Percentiles rank a stretch among this genome's conserved stretches.
Conservation (phyloP, 176 grass and related monocot genomes). For the Areca catechu region DNA sequence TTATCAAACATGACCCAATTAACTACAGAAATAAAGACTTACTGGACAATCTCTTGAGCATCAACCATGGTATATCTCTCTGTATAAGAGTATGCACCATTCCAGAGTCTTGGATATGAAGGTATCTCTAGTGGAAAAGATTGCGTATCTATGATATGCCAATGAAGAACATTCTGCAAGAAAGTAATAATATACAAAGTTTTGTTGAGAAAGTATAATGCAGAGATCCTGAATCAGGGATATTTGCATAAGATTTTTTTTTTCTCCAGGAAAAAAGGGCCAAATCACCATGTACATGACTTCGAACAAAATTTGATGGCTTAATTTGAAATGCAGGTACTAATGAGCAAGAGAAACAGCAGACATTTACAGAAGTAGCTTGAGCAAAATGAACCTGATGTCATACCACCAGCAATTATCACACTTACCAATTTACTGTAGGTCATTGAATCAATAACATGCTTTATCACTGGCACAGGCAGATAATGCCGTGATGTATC, state of each 20-base stretch:
- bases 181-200: background rate
- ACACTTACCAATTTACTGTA: conserved; percentile 85
- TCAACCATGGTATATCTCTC: conserved; percentile 86
- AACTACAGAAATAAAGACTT: conserved; percentile 21
- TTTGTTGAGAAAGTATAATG: conserved; percentile 15
- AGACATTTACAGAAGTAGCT: too few species aligned
- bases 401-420: background rate
- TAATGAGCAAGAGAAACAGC: too few species aligned
- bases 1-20: too few species aligned
- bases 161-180: conserved; percentile 85
- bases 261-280: too few species aligned
- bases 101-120: conserved; percentile 84
- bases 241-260: too few species aligned
- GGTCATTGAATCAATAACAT: conserved; percentile 93
- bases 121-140: conserved; percentile 94
- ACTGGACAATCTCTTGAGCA: conserved; percentile 81
- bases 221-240: background rate
- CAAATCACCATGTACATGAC: too few species aligned
- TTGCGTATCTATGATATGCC: conserved; percentile 82
- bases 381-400: too few species aligned
- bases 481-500: conserved; percentile 88
- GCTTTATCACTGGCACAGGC: conserved; percentile 62
- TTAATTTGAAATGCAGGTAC: too few species aligned
- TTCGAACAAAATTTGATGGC: too few species aligned
- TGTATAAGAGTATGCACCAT: conserved; percentile 71